Percentiles rank a stretch among this genome's conserved stretches.
Evolutionary conservation across 768 basidiomycete genomes (phyloP).

Genomic region (Tremella mesenterica): DNA sequence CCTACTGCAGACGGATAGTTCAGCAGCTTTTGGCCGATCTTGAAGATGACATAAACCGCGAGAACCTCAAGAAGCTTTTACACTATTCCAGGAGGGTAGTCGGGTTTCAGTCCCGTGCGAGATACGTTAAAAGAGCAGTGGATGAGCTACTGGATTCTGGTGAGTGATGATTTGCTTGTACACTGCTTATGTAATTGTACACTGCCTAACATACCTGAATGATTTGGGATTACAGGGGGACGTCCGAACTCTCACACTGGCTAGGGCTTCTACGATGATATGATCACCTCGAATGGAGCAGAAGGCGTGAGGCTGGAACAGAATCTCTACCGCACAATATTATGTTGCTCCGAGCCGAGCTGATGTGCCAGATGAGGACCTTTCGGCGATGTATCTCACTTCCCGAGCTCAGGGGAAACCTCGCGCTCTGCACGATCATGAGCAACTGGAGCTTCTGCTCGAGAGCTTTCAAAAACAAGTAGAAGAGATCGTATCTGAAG

Average conservation of each 20-base stretch:
- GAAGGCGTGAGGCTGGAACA: too few relatives aligned
- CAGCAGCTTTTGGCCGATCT: constrained; percentile 83
- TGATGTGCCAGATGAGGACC: constrained; percentile 65
- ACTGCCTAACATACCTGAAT: neutral
- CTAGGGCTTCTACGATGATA: too few relatives aligned
- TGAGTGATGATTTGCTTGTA: constrained; percentile 33
- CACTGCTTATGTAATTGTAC: neutral
- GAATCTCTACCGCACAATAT: too few relatives aligned
- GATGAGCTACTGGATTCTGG: constrained; percentile 89
- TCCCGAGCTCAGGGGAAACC: constrained; percentile 61
- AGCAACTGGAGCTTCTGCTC: constrained; percentile 84
- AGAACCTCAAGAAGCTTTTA: constrained; percentile 81
- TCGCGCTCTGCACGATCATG: constrained; percentile 71
- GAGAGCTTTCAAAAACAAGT: constrained; percentile 94
- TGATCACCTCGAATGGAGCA: too few relatives aligned
- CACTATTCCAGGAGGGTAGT: constrained; percentile 84
- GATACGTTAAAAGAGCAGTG: constrained; percentile 78
- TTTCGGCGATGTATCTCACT: constrained; percentile 89
- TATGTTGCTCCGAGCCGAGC: neutral
- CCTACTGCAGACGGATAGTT: constrained; percentile 78
- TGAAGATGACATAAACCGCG: constrained; percentile 90
- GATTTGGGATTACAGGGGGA: too few relatives aligned
- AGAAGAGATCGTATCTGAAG: constrained; percentile 90
- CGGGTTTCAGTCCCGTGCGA: constrained; percentile 83
- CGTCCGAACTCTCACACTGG: too few relatives aligned